Percentiles rank a stretch among this genome's conserved stretches.
These are phyloP conservation scores for Spatholobus suberectus DNA, from an alignment of 306 rosid genomes.

Conservation along the genomic window DNA sequence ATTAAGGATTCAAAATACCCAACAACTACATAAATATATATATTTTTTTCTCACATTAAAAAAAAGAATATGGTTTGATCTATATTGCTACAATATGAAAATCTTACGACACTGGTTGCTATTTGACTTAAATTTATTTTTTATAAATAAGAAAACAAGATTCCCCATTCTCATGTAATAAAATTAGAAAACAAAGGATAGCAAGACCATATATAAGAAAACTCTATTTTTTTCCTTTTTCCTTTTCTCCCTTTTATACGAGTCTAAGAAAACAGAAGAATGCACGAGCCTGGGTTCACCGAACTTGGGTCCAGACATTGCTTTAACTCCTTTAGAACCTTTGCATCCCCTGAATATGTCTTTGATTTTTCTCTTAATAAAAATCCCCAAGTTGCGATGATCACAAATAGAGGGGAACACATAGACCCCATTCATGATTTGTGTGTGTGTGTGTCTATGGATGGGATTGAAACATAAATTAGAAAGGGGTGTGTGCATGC, in stretches of 20 bases:
- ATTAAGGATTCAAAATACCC: slow-evolving; percentile 17
- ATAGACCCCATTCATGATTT: too few species aligned
- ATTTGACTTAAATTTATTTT: slow-evolving; percentile 14
- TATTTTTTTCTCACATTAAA: background rate
- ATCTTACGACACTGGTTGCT: slow-evolving; percentile 16
- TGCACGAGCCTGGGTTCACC: too few species aligned
- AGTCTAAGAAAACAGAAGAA: slow-evolving; percentile 19
- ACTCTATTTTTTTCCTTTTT: background rate
- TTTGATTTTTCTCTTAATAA: too few species aligned
- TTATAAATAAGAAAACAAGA: slow-evolving; percentile 29
- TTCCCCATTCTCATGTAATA: background rate
- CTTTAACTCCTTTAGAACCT: too few species aligned
- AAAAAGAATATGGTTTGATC: background rate
- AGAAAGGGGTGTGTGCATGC: too few species aligned
- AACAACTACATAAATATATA: slow-evolving; percentile 12
- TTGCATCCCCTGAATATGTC: too few species aligned
- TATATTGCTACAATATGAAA: slow-evolving; percentile 23
- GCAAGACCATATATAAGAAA: background rate
- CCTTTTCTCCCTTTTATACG: background rate
- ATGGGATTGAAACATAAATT: too few species aligned
- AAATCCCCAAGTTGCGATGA: too few species aligned
- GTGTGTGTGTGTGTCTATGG: too few species aligned
- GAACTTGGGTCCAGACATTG: too few species aligned
- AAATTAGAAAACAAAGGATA: background rate
- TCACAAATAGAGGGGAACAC: too few species aligned